A percentile compares a stretch with the other conserved stretches of the same genome.
phyloP scores from a whole-genome alignment of 108 stramenopile species.

The Pseudonitzschia multistriata region DNA sequence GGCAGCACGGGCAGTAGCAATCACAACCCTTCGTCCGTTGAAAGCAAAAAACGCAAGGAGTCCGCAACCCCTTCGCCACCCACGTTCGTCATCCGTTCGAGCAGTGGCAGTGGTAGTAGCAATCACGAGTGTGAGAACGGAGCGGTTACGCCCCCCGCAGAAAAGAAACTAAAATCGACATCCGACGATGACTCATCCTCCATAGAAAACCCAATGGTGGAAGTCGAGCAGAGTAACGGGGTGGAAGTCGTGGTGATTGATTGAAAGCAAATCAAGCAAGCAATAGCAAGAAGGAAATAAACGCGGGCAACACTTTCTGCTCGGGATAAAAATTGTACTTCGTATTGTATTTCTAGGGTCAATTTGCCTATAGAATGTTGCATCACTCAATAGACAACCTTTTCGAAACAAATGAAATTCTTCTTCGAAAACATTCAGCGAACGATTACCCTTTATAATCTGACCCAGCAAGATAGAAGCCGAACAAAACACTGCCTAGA shows the following conservation, averaged over 20 bases:
- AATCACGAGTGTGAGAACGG: neutral
- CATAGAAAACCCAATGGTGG: neutral
- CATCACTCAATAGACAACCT: too few relatives aligned
- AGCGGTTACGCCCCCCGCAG: neutral
- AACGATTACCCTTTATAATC: too few relatives aligned
- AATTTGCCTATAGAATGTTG: too few relatives aligned
- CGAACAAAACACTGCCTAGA: too few relatives aligned
- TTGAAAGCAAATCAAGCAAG: too few relatives aligned
- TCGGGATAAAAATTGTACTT: too few relatives aligned
- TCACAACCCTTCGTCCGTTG: neutral
- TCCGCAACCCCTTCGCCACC: neutral
- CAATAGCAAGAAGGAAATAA: too few relatives aligned
- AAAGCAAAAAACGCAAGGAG: constrained; percentile 7
- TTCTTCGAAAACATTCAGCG: too few relatives aligned
- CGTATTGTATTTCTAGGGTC: too few relatives aligned
- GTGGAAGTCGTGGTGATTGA: constrained; percentile 1
- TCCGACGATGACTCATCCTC: neutral
- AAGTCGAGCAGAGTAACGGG: neutral
- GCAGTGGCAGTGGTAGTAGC: neutral
- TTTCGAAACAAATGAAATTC: too few relatives aligned
- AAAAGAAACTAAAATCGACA: constrained; percentile 7
- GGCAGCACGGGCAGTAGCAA: neutral
- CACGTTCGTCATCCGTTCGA: neutral
- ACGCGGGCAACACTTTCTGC: too few relatives aligned
- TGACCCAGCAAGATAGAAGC: too few relatives aligned